Percentiles rank a stretch among this genome's conserved stretches.
These are phyloP conservation scores for Pestalotiopsis sp. DNA, from an alignment of 2,329 filamentous ascomycete species.

Conservation along the genomic window DNA sequence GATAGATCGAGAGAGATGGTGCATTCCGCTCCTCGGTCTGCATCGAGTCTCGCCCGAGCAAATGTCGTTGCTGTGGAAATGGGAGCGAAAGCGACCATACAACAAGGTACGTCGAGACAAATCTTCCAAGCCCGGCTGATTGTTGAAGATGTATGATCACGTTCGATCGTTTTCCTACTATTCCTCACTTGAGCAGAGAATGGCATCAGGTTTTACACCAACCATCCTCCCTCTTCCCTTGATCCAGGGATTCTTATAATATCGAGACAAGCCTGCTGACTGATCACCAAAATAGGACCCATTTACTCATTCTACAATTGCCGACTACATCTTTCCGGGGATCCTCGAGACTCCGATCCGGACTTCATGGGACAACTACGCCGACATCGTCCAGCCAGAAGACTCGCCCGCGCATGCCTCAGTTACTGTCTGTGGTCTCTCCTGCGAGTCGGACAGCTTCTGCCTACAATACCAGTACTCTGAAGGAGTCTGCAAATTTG, in stretches of 20 bases:
- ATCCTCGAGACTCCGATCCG: background rate
- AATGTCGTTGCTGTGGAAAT: constrained; percentile 3
- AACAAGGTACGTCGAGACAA: background rate
- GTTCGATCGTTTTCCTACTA: too few species aligned
- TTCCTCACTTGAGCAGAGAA: too few species aligned
- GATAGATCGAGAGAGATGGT: background rate
- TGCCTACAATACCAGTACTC: constrained; percentile 4
- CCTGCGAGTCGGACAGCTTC: background rate
- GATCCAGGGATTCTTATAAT: too few species aligned
- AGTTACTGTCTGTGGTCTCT: background rate
- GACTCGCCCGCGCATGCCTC: background rate
- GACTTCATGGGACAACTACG: background rate
- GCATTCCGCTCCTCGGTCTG: background rate
- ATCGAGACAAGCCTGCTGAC: background rate
- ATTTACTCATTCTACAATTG: background rate
- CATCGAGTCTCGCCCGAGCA: constrained; percentile 1
- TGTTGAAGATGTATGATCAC: too few species aligned
- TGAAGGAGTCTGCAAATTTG: constrained; percentile 1
- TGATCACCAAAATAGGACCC: background rate
- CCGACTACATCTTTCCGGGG: background rate
- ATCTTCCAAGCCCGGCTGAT: too few species aligned
- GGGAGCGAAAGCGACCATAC: background rate
- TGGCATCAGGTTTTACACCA: too few species aligned
- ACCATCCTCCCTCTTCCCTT: too few species aligned
- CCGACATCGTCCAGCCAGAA: background rate